These are phyloP conservation scores for Heterobasidion parviporum DNA, from an alignment of 1,284 basidiomycete genomes.

Conservation along the genomic window DNA sequence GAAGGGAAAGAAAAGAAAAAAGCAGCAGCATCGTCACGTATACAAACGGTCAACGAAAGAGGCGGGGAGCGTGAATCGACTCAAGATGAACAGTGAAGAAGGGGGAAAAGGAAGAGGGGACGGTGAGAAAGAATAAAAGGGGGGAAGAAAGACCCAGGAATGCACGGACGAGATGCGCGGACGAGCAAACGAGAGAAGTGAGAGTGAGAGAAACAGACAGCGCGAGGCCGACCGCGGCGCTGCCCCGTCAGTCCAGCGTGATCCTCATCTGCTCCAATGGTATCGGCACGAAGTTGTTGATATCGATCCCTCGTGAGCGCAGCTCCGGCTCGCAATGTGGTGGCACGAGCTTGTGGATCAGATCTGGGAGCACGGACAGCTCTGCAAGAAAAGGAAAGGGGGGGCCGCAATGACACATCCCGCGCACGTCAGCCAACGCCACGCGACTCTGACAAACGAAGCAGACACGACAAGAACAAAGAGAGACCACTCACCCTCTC, in stretches of 20 bases:
- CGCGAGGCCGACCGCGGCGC: background rate
- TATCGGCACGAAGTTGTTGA: constrained; percentile 92
- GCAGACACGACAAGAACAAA: background rate
- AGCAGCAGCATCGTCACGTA: constrained; percentile 7
- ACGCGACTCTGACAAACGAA: background rate
- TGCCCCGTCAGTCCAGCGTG: constrained; percentile 64
- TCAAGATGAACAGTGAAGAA: constrained; percentile 2
- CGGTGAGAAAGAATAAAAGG: background rate
- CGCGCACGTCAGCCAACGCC: background rate
- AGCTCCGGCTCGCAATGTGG: constrained; percentile 86
- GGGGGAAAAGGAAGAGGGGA: background rate
- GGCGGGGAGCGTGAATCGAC: background rate
- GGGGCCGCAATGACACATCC: background rate
- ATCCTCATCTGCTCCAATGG: constrained; percentile 89
- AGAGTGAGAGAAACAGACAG: background rate
- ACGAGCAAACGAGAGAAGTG: background rate
- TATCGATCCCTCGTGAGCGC: constrained; percentile 75
- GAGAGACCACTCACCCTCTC: constrained; percentile 65
- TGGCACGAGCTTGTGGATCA: constrained; percentile 88
- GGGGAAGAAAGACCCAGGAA: background rate
- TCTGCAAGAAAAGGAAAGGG: constrained; percentile 40
- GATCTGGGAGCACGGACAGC: constrained; percentile 91
- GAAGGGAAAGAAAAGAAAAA: background rate
- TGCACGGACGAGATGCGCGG: background rate
- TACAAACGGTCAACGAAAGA: constrained; percentile 8